Base-by-base conservation (phyloP, 1,284 basidiomycete species). In the Ceratobasidium sp. region DNA sequence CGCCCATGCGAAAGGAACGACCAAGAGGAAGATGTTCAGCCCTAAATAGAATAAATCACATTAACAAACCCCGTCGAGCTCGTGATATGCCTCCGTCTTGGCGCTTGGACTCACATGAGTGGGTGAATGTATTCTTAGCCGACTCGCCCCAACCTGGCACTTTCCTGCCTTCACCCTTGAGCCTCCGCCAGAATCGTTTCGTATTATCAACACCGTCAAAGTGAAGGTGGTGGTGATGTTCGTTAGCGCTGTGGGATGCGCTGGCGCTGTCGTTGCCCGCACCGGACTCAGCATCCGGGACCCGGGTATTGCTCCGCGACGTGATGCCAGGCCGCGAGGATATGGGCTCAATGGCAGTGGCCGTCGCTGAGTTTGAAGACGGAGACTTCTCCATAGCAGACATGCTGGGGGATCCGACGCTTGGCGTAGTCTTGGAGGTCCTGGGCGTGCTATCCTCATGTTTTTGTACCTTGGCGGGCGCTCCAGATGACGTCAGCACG, bases 1-100 rank as follows among this genome's bases (percentile, higher is more conserved):
- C 1, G 65, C 65, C 75, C 75, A 75, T 19, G 75, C 48, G 27
- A 75, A 41, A 9, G 75, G 75, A 5, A 75, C 51, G 19, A 54
- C 36, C 14, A 75, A 14, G 19, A 73, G n/a, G 17, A 75, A 57
- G 8, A 54, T 53, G 41, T 75, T 73, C 8, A 75, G 48, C 67
- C 66, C 75, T 75, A 27, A 56, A 31, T 33, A 36, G 19, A 60
- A 17, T 56, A 15, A 5, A 8, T 27, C 6, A 17, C 36, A 41
- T 11, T 56, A 56, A 7, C 15, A 2, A 50, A 45, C n/a, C n/a
- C n/a, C n/a, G n/a, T n/a, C n/a, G n/a, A n/a, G n/a, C n/a, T n/a
- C n/a, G n/a, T n/a, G n/a, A n/a, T n/a, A n/a, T n/a, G n/a, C n/a
- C n/a, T n/a, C n/a, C n/a, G n/a, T n/a, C n/a, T n/a, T n/a, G n/a